Base-by-base conservation (phyloP, 2,329 filamentous ascomycete species). In the Ciborinia camelliae region DNA sequence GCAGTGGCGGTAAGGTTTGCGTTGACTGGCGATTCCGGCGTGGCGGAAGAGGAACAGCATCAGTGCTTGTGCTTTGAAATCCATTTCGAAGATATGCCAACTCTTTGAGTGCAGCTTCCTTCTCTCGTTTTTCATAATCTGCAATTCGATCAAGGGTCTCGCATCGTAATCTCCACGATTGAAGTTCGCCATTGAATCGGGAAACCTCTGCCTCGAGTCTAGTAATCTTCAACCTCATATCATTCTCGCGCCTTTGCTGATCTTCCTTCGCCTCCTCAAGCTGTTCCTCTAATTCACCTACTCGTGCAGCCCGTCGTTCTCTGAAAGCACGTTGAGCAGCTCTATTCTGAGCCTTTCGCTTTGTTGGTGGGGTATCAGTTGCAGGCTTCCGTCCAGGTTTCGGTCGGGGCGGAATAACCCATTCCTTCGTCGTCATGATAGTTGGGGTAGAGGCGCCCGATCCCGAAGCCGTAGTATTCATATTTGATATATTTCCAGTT, bases 311-410 rank as follows among this genome's bases (percentile, higher is more conserved):
- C 68, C 94, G 86, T 65, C 94, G 84, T 78, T 97, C 92, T 41
- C 94, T 85, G 77, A 98, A 98, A 1, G 90, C 91, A 65, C 94
- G 83, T 79, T 98, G 94, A 3, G 94, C 94, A 54, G 91, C 90
- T 66, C 95, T 86, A 77, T 98, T 98, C 79, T 98, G 95, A 1
- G 91, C 90, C 81, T 97, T 96, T 70, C 95, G 87, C 80, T 96
- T 96, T 51, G 92, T 96, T 1, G 91, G 90, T 18, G 93, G 92
- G 61, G 93, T 96, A 75, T 97, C 93, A 43, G 91, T 96, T 54
- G 92, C 91, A 3, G 94, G 93, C 82, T 98, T 98, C 71, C 94
- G 87, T 57, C 94, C 94, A 28, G 95, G 94, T 81, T 93, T 94
- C 54, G 91, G 91, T 67, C 91, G 84, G 35, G 91, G 91, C 30